Conservation (phyloP, 176 grass and related monocot genomes). For the Saccharum spontaneum region DNA sequence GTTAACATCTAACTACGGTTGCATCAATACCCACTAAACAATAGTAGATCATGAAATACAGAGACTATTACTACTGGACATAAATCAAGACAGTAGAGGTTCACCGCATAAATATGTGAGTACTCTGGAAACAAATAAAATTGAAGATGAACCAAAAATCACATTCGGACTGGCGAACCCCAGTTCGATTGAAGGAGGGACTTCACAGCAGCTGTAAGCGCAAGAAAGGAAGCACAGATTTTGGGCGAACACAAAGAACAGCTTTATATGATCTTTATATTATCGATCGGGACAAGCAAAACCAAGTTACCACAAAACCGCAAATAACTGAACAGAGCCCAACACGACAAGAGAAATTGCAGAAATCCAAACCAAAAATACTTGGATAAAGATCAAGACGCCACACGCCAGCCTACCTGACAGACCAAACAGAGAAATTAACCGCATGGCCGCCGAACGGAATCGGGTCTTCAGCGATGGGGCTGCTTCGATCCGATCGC, state of each 20-base stretch:
- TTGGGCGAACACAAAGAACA: neutral
- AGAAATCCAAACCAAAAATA: constrained; percentile 17
- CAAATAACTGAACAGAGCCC: neutral
- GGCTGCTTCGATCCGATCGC: constrained; percentile 18
- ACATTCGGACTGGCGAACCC: constrained; percentile 2
- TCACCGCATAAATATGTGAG: neutral
- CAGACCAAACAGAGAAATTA: constrained; percentile 14
- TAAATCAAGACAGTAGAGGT: neutral
- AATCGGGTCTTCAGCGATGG: constrained; percentile 5
- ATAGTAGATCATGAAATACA: neutral
- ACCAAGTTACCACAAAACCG: neutral
- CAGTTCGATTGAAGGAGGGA: neutral
- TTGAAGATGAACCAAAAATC: neutral
- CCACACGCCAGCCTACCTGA: constrained; percentile 16
- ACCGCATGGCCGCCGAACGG: constrained; percentile 25
- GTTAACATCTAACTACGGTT: neutral
- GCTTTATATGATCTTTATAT: neutral
- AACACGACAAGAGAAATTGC: neutral
- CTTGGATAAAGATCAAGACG: neutral
- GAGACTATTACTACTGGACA: neutral
- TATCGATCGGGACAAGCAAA: neutral
- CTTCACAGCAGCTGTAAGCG: neutral
- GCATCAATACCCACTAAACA: neutral
- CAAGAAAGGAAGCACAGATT: neutral
- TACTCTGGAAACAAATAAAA: neutral